Conservation (phyloP, 768 basidiomycete genomes). For the Phallus indusiatus region DNA sequence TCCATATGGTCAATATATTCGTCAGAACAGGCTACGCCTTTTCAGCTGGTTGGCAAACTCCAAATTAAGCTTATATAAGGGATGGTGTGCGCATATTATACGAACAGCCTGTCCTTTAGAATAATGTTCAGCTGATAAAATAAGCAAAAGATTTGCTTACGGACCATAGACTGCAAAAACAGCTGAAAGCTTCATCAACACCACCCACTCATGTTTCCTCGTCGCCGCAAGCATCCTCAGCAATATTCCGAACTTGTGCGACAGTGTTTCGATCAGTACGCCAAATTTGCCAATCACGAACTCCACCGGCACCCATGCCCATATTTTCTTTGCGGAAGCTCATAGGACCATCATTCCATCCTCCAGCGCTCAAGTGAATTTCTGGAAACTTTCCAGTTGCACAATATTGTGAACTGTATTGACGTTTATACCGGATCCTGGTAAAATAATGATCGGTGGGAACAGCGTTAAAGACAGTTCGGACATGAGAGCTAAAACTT, state of each 20-base stretch:
- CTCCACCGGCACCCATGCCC: constrained; percentile 54
- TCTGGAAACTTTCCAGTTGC: constrained; percentile 48
- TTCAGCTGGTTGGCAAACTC: no score
- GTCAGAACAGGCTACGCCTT: no score
- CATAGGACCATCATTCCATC: constrained; percentile 50
- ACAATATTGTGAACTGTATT: constrained; percentile 43
- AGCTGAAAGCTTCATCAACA: not conserved
- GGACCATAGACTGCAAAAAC: no score
- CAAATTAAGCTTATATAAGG: no score
- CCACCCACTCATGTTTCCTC: not conserved
- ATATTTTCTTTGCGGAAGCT: constrained; percentile 42
- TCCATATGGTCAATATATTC: no score
- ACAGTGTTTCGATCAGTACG: constrained; percentile 45
- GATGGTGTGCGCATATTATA: no score
- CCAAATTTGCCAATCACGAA: constrained; percentile 63
- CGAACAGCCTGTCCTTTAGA: no score
- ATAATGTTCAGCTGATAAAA: not conserved
- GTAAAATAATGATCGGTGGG: constrained; percentile 36
- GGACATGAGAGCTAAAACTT: constrained; percentile 24
- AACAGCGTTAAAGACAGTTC: not conserved
- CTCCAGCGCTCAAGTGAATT: constrained; percentile 67
- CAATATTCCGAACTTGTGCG: constrained; percentile 15
- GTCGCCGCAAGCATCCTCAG: not conserved
- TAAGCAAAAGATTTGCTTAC: no score
- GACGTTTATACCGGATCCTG: constrained; percentile 68